These are phyloP conservation scores for Colletotrichum tabaci DNA, from an alignment of 2,329 filamentous ascomycete species.

Conservation along the genomic window DNA sequence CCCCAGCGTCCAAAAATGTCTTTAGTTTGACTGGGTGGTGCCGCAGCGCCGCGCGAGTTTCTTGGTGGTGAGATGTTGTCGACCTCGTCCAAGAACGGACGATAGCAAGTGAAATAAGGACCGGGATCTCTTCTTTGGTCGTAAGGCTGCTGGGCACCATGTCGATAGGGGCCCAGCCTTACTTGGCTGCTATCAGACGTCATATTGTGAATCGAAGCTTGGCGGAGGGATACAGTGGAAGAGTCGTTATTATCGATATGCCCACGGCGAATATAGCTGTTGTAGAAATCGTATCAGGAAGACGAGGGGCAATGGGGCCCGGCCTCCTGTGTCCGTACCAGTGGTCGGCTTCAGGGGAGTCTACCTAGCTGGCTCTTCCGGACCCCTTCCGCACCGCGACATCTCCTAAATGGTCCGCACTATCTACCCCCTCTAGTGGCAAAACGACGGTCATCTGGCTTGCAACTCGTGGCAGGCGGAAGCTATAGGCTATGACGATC, in stretches of 20 bases:
- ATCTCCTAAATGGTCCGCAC: background rate
- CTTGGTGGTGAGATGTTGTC: constrained; percentile 19
- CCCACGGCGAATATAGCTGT: background rate
- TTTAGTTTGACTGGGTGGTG: background rate
- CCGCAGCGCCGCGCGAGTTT: constrained; percentile 1
- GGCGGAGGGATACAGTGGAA: background rate
- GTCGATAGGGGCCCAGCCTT: background rate
- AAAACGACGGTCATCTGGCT: background rate
- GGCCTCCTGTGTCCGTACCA: too few species aligned
- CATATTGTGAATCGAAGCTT: too few species aligned
- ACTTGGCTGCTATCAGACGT: background rate
- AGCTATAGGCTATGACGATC: background rate
- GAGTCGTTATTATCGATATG: too few species aligned
- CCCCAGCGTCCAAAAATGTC: constrained; percentile 10
- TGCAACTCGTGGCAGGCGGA: background rate
- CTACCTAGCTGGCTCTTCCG: background rate
- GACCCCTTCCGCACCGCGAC: constrained; percentile 1
- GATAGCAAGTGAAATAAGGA: constrained; percentile 2
- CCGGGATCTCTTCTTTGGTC: constrained; percentile 13
- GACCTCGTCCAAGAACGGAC: constrained; percentile 13
- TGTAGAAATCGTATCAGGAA: background rate
- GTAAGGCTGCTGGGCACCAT: constrained; percentile 26
- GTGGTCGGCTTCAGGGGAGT: too few species aligned
- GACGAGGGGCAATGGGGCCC: background rate
- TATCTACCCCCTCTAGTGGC: background rate